Evolutionary conservation across 2,329 filamentous ascomycete genomes (phyloP), one percentile per base, ranked within the genome.

Genomic region (Colletotrichum destructivum): DNA sequence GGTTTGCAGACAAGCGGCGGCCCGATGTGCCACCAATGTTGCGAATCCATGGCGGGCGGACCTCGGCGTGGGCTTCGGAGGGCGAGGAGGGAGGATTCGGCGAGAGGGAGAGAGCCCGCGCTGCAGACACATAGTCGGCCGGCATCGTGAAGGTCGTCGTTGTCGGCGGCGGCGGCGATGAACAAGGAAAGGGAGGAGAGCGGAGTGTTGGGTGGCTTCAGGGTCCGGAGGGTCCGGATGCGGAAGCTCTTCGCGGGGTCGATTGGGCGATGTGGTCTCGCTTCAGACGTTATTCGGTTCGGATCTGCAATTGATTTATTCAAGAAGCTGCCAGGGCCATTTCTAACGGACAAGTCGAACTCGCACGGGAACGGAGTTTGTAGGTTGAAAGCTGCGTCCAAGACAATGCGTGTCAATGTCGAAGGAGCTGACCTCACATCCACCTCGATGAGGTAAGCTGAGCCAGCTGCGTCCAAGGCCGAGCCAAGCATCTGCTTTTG

Each of bases 51-150:
- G 87, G 85, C 35, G 88, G 87, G 7, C 84, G 79, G 65, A 83
- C 82, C 69, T 85, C 84, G 38, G 82, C 81, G 71, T 85, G 82
- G 42, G 75, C 54, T 77, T 78, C 72, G 13, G 60, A 56, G 16
- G 75, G 79, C 18, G 78, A 78, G 44, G 75, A 79, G 51, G 77
- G 80, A 71, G 44, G 78, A 75, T 46, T 77, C 77, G 82, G 80
- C 38, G 83, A 82, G 64, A 88, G 78, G 71, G 86, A 83, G 47
- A 88, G 84, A 56, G 84, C 85, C 75, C 83, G 85, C 67, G 86
- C 86, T 71, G 86, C 82, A 69, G 86, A 85, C 56, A 80, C 78
- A 79, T 87, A 86, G 81, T 89, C 85, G 76, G 84, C 84, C 44
- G 87, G 85, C 87, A 89, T 89, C 44, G 69, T 81, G 68, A 46